Conservation (phyloP, 257 asterid genomes). For the Gardenia jasminoides region DNA sequence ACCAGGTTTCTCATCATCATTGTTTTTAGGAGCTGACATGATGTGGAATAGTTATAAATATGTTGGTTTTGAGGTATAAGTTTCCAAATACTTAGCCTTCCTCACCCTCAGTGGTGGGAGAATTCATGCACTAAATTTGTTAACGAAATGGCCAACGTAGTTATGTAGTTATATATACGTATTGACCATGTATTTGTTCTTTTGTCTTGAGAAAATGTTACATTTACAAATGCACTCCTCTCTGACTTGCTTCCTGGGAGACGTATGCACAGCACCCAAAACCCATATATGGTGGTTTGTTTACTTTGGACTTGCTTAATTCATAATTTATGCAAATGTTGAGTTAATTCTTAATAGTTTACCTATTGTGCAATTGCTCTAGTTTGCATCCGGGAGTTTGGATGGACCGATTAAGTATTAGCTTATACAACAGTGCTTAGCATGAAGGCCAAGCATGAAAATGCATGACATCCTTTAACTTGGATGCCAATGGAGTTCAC, state of each 20-base stretch:
- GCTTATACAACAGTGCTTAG: conserved; percentile 6
- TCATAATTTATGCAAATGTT: background rate
- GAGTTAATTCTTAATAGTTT: background rate
- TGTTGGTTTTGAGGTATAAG: too few relatives aligned
- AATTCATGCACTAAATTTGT: background rate
- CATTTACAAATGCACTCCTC: background rate
- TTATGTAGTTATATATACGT: background rate
- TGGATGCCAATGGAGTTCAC: background rate
- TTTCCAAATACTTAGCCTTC: background rate
- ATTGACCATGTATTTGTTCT: background rate
- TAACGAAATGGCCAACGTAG: background rate
- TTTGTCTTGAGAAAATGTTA: background rate
- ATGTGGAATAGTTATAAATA: too few relatives aligned
- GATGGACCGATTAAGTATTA: conserved; percentile 90
- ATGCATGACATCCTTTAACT: too few relatives aligned
- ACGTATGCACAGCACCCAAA: background rate
- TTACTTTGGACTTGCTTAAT: background rate
- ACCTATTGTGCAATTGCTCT: conserved; percentile 25
- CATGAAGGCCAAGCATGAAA: background rate
- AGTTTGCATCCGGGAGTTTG: conserved; percentile 98
- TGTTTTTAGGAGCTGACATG: background rate
- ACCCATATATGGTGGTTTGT: background rate
- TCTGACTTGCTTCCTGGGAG: background rate
- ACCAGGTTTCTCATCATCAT: background rate
- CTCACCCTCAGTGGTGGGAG: background rate